A percentile compares a stretch with the other conserved stretches of the same genome.
These are phyloP conservation scores for Xylariaceae sp. DNA, from an alignment of 2,329 filamentous ascomycete genomes.

Conservation along the genomic window DNA sequence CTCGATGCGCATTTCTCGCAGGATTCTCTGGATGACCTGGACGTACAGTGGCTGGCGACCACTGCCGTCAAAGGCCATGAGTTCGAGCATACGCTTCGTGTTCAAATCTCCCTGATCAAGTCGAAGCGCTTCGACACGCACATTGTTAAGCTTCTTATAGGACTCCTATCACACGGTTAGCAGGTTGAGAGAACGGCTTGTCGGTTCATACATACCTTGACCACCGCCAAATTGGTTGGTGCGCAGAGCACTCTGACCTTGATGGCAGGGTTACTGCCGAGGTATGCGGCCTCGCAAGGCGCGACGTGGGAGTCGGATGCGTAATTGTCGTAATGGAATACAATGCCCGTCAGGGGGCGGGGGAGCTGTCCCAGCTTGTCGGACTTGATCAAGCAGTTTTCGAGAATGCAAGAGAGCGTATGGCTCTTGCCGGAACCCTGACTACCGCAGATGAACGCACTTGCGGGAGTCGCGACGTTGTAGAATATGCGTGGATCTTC, in stretches of 20 bases:
- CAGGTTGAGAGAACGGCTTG: neutral
- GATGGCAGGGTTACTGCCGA: constrained; percentile 41
- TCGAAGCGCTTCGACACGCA: constrained; percentile 46
- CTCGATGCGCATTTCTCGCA: constrained; percentile 49
- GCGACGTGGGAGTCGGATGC: constrained; percentile 42
- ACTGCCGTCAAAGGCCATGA: constrained; percentile 49
- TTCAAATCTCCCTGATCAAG: constrained; percentile 50
- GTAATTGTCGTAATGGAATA: constrained; percentile 61
- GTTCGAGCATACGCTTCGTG: constrained; percentile 51
- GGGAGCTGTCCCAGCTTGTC: constrained; percentile 33
- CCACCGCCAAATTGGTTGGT: constrained; percentile 44
- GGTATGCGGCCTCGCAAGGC: constrained; percentile 56
- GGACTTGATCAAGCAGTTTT: constrained; percentile 50
- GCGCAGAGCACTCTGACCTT: constrained; percentile 50
- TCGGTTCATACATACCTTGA: constrained; percentile 30
- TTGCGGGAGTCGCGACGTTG: constrained; percentile 48
- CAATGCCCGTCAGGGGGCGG: constrained; percentile 52
- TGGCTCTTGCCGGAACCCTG: constrained; percentile 62
- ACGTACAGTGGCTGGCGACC: constrained; percentile 52
- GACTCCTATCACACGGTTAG: constrained; percentile 29
- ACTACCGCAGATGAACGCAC: constrained; percentile 58
- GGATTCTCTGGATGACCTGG: constrained; percentile 48
- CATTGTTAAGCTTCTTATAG: constrained; percentile 39
- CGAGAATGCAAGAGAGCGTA: constrained; percentile 50
- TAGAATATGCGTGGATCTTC: constrained; percentile 38